Percentiles rank a stretch among this genome's conserved stretches.
Evolutionary conservation across 495 filamentous ascomycete species (phyloP).

Genomic region (Massariosphaeria phaeospora): DNA sequence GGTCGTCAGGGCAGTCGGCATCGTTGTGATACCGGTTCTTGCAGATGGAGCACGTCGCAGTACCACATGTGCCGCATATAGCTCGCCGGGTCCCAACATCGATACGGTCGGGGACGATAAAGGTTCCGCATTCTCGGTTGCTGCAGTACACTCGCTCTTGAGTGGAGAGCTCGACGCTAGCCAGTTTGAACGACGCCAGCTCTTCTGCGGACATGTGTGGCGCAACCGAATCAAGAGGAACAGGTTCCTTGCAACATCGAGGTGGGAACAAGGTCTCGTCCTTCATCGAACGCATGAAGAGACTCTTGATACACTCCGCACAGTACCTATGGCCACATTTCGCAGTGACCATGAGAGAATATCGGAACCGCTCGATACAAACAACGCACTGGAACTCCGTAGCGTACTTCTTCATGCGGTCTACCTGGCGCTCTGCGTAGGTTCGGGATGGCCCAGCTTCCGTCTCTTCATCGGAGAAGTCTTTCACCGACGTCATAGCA

Average conservation of each 20-base stretch:
- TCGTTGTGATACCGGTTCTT: constrained; percentile 7
- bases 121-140: constrained; percentile 8
- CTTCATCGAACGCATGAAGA: constrained; percentile 1
- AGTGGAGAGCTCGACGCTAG: not conserved
- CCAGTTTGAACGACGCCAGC: not conserved
- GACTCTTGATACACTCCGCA: not conserved
- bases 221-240: not conserved
- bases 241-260: not conserved
- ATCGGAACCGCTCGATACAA: constrained; percentile 5
- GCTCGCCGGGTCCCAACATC: not conserved
- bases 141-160: constrained; percentile 4
- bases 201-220: not conserved
- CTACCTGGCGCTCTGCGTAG: constrained; percentile 12
- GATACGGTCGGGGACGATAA: not conserved
- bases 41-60: constrained; percentile 7
- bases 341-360: not conserved
- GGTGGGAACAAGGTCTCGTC: not conserved
- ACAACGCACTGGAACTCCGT: constrained; percentile 1
- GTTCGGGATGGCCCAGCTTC: constrained; percentile 13
- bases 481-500: not conserved
- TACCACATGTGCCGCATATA: not conserved
- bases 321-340: constrained; percentile 4
- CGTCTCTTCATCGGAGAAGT: not conserved
- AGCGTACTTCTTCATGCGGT: constrained; percentile 6
- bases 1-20: not conserved